These are phyloP conservation scores for Coemansia aciculifera DNA, from an alignment of 192 early-diverging fungal species.

Conservation along the genomic window DNA sequence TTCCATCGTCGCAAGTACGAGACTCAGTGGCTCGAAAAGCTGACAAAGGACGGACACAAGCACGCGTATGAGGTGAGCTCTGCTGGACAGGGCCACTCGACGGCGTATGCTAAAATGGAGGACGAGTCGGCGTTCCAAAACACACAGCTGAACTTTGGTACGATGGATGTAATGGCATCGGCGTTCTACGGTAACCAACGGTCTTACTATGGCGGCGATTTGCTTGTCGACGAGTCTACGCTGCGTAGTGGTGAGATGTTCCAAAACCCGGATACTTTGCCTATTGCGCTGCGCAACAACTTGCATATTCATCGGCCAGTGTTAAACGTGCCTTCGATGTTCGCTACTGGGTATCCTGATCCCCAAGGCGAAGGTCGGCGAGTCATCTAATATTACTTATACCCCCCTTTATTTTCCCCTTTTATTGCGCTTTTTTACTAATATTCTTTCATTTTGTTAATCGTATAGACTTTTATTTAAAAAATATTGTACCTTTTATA, in stretches of 20 bases:
- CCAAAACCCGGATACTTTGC: conserved; percentile 32
- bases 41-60: conserved; percentile 44
- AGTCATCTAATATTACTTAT: conserved; percentile 20
- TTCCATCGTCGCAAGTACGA: conserved; percentile 44
- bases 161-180: conserved; percentile 19
- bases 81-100: conserved; percentile 25
- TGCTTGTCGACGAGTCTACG: conserved; percentile 6
- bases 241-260: conserved; percentile 26
- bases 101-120: conserved; percentile 46
- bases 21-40: conserved; percentile 42
- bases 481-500: too few species aligned
- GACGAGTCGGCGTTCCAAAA: conserved; percentile 34
- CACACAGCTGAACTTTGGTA: conserved; percentile 37
- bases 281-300: conserved; percentile 41
- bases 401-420: neutral
- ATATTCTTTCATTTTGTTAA: neutral
- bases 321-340: conserved; percentile 37
- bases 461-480: too few species aligned
- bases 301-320: conserved; percentile 44
- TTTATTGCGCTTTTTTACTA: neutral
- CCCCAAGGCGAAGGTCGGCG: conserved; percentile 14
- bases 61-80: conserved; percentile 40
- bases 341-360: conserved; percentile 11
- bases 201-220: conserved; percentile 24
- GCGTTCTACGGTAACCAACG: conserved; percentile 16